Evolutionary conservation across 805 yeast genomes (phyloP), one percentile per base, ranked within the genome.

Genomic region (Lipomyces orientalis): DNA sequence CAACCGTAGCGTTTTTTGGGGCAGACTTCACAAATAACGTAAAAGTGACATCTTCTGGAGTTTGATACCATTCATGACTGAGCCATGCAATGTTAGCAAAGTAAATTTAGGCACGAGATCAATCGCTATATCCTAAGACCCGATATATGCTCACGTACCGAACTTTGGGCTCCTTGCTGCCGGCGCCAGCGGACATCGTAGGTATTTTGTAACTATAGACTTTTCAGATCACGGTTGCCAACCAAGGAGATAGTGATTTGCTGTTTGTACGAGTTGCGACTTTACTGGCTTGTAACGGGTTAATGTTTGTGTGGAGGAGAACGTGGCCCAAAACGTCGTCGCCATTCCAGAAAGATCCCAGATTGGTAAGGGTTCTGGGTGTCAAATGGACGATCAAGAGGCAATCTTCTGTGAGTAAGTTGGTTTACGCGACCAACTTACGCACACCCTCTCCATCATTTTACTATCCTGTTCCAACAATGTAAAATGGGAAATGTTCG

Each of bases 61-160:
- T 83, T 77, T 95, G 97, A 79, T 88, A 94, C 87, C 90, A 90
- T 71, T 90, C 93, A n/a, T 80, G 78, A 73, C 83, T 57, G 51
- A 16, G 16, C 7, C 19, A n/a, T 9, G 9, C 10, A 43, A 7
- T n/a, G 49, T 43, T 43, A 43, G 49, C 49, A 43, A 43, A 9
- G 4, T 16, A 16, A 43, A 16, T 43, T 2, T 43, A 16, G 19
- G 16, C 22, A 9, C 22, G 19, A 43, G 22, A 43, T 16, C 19
- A 43, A n/a, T 16, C 19, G 4, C 22, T 16, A 43, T 0, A 43
- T 43, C 49, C 49, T 16, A 25, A 25, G 22, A n/a, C 16, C n/a
- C 22, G 29, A 25, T 16, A 43, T 4, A 43, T 43, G 49, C 49
- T 43, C 49, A 4, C 55, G n/a, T 52, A 52, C 55, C 55, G 29